Conservation (phyloP, 495 filamentous ascomycete species). For the Neurospora africana region DNA sequence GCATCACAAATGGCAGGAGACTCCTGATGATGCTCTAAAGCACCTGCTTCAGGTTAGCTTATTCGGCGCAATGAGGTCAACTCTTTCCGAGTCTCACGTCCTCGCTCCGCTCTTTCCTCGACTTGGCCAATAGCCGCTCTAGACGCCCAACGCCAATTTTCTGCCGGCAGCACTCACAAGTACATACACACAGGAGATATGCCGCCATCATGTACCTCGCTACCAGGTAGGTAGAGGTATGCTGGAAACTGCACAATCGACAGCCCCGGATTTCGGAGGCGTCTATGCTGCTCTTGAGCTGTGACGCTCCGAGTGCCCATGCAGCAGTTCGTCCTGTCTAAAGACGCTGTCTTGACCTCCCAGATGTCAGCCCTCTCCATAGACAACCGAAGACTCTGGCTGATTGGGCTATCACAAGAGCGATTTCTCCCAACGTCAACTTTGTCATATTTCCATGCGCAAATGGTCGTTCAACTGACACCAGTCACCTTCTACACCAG, state of each 20-base stretch:
- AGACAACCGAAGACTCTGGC: background rate
- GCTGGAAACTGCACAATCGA: background rate
- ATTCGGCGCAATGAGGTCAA: background rate
- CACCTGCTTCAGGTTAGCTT: background rate
- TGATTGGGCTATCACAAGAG: background rate
- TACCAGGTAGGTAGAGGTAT: background rate
- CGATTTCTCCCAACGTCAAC: background rate
- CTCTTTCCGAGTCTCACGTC: background rate
- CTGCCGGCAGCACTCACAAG: background rate
- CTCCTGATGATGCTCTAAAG: background rate
- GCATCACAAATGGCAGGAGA: background rate
- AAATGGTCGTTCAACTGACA: background rate
- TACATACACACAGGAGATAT: background rate
- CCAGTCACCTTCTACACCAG: background rate
- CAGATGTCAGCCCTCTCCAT: background rate
- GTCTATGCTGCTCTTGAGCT: background rate
- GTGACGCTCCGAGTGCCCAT: background rate
- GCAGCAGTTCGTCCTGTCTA: background rate
- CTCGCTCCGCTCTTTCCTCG: background rate
- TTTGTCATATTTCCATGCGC: background rate
- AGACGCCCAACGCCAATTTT: background rate
- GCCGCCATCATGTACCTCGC: background rate
- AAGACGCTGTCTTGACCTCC: background rate
- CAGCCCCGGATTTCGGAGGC: background rate
- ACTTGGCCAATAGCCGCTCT: background rate